Percentiles rank a stretch among this genome's conserved stretches.
phyloP scores from a whole-genome alignment of 345 rosid genomes.

The Laguncularia racemosa region DNA sequence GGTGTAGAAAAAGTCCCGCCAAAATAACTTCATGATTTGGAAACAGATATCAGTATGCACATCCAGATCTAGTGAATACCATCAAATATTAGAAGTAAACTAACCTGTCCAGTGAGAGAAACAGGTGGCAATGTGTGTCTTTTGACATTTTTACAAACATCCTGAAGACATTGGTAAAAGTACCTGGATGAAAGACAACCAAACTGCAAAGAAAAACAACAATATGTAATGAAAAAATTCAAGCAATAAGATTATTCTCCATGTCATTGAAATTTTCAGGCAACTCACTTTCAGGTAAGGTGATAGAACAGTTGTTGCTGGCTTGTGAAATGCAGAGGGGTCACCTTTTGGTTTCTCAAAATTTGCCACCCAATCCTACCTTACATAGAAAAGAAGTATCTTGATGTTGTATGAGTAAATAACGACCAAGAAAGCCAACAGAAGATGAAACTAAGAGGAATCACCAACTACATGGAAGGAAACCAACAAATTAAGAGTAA shows the following conservation, averaged over 20 bases:
- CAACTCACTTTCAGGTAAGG: slow-evolving; percentile 88
- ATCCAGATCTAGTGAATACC: slow-evolving; percentile 1
- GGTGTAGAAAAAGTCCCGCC: slow-evolving; percentile 93
- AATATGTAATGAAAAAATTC: not conserved
- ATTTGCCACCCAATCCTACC: slow-evolving; percentile 85
- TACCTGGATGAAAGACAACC: slow-evolving; percentile 97
- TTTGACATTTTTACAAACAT: slow-evolving; percentile 47
- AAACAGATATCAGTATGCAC: slow-evolving; percentile 9
- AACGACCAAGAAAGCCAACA: not conserved
- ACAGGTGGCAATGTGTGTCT: slow-evolving; percentile 86
- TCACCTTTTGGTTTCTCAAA: slow-evolving; percentile 98
- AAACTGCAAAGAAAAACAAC: slow-evolving; percentile 45
- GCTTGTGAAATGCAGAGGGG: slow-evolving; percentile 77
- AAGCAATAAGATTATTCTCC: not conserved
- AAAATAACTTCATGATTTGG: slow-evolving; percentile 46
- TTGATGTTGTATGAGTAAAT: not conserved
- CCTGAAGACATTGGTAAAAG: slow-evolving; percentile 76
- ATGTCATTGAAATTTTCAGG: not conserved
- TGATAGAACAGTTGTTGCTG: slow-evolving; percentile 84
- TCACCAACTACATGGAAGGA: too few relatives aligned
- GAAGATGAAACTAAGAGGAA: not conserved
- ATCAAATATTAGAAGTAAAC: slow-evolving; percentile 7
- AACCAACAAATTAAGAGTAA: too few relatives aligned
- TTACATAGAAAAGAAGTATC: slow-evolving; percentile 3
- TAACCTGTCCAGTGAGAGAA: slow-evolving; percentile 91